Conservation (phyloP, 257 asterid genomes). For the Ligustrum vulgare region DNA sequence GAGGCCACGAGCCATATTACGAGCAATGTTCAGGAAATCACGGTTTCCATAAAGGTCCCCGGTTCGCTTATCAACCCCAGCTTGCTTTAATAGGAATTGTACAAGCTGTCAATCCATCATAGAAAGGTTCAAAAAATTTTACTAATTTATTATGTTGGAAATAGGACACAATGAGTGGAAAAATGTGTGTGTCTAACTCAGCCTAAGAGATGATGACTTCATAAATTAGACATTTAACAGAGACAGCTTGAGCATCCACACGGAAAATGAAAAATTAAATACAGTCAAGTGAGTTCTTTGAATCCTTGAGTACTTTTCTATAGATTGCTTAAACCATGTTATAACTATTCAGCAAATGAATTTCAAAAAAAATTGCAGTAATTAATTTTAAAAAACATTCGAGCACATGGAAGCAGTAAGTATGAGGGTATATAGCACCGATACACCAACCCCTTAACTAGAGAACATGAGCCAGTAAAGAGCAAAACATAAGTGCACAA, state of each 20-base stretch:
- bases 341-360: background rate
- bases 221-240: slow-evolving; percentile 1
- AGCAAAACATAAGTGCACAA: background rate
- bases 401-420: background rate
- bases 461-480: background rate
- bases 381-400: background rate
- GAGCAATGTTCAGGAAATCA: slow-evolving; percentile 85
- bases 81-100: slow-evolving; percentile 92
- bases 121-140: slow-evolving; percentile 22
- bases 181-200: background rate
- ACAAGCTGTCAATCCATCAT: slow-evolving; percentile 68
- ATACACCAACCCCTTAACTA: background rate
- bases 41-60: slow-evolving; percentile 97
- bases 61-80: slow-evolving; percentile 90
- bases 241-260: slow-evolving; percentile 7
- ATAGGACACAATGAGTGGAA: background rate
- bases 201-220: background rate
- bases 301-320: background rate
- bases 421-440: background rate
- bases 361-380: background rate
- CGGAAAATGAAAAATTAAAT: background rate
- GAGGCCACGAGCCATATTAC: slow-evolving; percentile 97
- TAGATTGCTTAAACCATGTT: slow-evolving; percentile 1
- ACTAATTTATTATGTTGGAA: background rate
- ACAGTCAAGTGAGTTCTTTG: background rate